Conservation (phyloP, 305 asterid genomes). For the Ruellia speciosa region DNA sequence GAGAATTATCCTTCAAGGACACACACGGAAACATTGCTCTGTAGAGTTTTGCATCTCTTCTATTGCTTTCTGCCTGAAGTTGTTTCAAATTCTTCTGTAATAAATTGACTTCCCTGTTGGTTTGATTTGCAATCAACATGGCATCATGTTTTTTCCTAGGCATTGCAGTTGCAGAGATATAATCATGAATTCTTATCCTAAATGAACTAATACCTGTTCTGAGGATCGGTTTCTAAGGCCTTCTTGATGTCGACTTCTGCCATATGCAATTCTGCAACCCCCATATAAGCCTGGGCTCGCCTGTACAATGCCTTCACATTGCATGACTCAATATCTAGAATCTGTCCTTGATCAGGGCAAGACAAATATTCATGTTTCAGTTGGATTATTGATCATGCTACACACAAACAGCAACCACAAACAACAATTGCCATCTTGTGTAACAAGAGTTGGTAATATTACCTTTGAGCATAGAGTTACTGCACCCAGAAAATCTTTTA, state of each 20-base stretch:
- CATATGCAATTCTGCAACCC: constrained; percentile 38
- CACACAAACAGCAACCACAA: no score
- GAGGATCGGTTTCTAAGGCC: constrained; percentile 56
- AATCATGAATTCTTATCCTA: not conserved
- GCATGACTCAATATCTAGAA: constrained; percentile 46
- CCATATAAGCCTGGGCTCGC: constrained; percentile 64
- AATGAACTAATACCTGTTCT: constrained; percentile 34
- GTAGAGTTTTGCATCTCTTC: constrained; percentile 53
- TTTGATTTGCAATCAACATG: not conserved
- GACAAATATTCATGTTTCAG: not conserved
- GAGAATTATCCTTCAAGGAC: constrained; percentile 29
- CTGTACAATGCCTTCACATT: constrained; percentile 69
- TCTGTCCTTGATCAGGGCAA: constrained; percentile 26
- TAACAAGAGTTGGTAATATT: not conserved
- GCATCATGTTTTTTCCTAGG: constrained; percentile 11
- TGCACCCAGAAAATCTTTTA: constrained; percentile 38
- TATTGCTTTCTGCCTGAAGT: constrained; percentile 44
- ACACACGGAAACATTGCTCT: constrained; percentile 41
- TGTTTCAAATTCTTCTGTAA: constrained; percentile 44
- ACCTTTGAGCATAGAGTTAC: constrained; percentile 57
- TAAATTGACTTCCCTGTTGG: constrained; percentile 51
- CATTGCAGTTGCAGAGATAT: not conserved
- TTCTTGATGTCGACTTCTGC: constrained; percentile 60
- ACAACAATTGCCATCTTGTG: not conserved
- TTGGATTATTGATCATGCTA: not conserved